Conservation (phyloP, 495 filamentous ascomycete genomes). For the Platismatia glauca region DNA sequence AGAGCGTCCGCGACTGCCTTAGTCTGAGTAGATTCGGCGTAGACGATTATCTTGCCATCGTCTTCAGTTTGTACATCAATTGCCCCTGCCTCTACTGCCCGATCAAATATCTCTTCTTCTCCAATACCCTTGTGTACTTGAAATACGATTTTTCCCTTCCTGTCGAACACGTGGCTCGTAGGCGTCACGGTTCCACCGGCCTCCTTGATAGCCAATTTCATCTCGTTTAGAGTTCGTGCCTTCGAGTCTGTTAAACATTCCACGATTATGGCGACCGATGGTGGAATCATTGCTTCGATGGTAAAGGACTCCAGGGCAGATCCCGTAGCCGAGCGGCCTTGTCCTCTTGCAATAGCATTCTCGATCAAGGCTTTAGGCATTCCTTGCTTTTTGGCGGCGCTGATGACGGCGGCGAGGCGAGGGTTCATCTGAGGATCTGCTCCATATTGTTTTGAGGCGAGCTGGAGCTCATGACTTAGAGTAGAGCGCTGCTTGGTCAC, state of each 20-base stretch:
- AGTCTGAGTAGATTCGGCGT: slow-evolving; percentile 62
- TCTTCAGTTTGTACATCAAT: slow-evolving; percentile 68
- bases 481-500: slow-evolving; percentile 44
- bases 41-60: slow-evolving; percentile 61
- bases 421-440: slow-evolving; percentile 64
- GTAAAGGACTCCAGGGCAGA: slow-evolving; percentile 62
- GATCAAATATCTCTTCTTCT: slow-evolving; percentile 71
- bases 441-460: slow-evolving; percentile 47
- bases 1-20: slow-evolving; percentile 56
- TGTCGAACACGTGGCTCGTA: slow-evolving; percentile 75
- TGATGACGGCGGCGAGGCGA: slow-evolving; percentile 60
- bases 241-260: slow-evolving; percentile 80
- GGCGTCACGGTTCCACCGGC: slow-evolving; percentile 58
- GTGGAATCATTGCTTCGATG: slow-evolving; percentile 75
- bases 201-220: slow-evolving; percentile 60
- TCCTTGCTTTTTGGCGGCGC: slow-evolving; percentile 73
- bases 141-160: slow-evolving; percentile 62
- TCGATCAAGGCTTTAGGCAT: slow-evolving; percentile 81
- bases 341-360: slow-evolving; percentile 73
- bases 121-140: slow-evolving; percentile 51
- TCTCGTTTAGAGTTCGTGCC: slow-evolving; percentile 57
- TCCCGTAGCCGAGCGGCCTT: slow-evolving; percentile 67
- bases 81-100: slow-evolving; percentile 76
- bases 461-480: slow-evolving; percentile 43
- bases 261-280: slow-evolving; percentile 68